phyloP scores from a whole-genome alignment of 176 grass and related monocot species.

The Hordeum vulgare region MorexV3_pseudomolecules_assembly NC_058519.1:223840201-223840700 shows the following conservation, averaged over 20 bases:
- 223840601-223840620: background rate
- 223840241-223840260: conserved; percentile 36
- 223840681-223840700: background rate
- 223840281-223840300: conserved; percentile 26
- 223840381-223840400: conserved; percentile 84
- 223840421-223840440: conserved; percentile 96
- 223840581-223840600: conserved; percentile 4
- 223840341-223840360: conserved; percentile 81
- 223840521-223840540: conserved; percentile 83
- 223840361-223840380: conserved; percentile 86
- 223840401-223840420: conserved; percentile 95
- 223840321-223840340: conserved; percentile 75
- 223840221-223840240: conserved; percentile 24
- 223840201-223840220: conserved; percentile 63
- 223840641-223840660: background rate
- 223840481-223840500: conserved; percentile 65
- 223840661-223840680: background rate
- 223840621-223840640: conserved; percentile 6
- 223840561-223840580: conserved; percentile 10
- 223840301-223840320: conserved; percentile 52
- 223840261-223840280: conserved; percentile 51
- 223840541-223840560: background rate
- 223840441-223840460: conserved; percentile 87
- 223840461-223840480: conserved; percentile 77
- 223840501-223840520: conserved; percentile 95